Evolutionary conservation across 2,329 filamentous ascomycete genomes (phyloP).

Genomic region (Fusarium duplospermum): DNA sequence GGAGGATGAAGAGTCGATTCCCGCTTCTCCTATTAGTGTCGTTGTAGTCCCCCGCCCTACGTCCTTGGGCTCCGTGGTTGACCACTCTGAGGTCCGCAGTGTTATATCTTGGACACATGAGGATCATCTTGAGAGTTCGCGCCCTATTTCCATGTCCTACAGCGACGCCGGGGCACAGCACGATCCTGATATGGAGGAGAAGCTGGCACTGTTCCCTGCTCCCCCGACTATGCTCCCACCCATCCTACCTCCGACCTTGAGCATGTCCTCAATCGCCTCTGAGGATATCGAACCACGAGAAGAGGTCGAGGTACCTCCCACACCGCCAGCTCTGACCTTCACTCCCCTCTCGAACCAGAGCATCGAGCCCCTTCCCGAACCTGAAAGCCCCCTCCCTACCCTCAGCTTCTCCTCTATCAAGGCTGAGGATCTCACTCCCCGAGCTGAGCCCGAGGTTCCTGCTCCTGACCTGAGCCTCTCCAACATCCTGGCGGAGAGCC

Average conservation of each 20-base stretch:
- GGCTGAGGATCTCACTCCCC: conserved; percentile 48
- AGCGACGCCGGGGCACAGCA: conserved; percentile 66
- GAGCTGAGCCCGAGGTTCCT: conserved; percentile 25
- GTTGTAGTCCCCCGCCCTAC: conserved; percentile 50
- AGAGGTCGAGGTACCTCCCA: conserved; percentile 48
- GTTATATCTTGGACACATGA: conserved; percentile 42
- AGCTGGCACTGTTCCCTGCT: conserved; percentile 65
- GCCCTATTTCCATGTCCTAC: conserved; percentile 63
- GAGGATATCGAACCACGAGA: conserved; percentile 58
- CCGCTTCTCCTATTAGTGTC: conserved; percentile 44
- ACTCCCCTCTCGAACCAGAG: conserved; percentile 51
- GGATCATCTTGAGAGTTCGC: conserved; percentile 46
- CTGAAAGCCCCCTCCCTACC: conserved; percentile 47
- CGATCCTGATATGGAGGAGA: conserved; percentile 62
- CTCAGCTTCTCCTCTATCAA: conserved; percentile 55
- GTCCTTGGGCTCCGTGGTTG: conserved; percentile 57
- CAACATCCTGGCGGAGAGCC: no score
- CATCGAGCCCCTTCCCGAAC: conserved; percentile 55
- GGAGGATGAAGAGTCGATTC: conserved; percentile 29
- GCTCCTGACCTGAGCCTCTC: no score
- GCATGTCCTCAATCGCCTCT: conserved; percentile 57
- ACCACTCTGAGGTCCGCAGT: conserved; percentile 38
- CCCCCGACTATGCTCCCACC: conserved; percentile 59
- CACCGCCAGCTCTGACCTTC: conserved; percentile 50
- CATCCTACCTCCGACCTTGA: conserved; percentile 52